Evolutionary conservation across 1,284 basidiomycete genomes (phyloP).

Genomic region (Thecaphora thlaspeos): DNA sequence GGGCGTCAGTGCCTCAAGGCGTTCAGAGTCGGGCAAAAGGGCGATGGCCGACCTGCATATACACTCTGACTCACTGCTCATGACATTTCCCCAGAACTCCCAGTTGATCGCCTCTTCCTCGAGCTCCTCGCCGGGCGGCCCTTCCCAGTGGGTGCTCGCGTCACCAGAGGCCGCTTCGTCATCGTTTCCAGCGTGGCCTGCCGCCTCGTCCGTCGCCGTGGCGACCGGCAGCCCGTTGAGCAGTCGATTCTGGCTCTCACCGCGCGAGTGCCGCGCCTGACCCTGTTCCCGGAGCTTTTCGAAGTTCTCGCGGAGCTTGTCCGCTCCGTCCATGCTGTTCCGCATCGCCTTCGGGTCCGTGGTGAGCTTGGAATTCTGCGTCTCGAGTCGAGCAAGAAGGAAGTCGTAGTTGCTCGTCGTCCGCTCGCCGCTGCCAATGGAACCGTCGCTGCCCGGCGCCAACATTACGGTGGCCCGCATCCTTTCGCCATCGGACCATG

Average conservation of each 20-base stretch:
- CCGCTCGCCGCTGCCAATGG: constrained; percentile 2
- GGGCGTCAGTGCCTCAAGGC: too few species aligned
- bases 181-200: background rate
- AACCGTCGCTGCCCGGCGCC: constrained; percentile 2
- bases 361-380: constrained; percentile 43
- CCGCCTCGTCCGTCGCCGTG: constrained; percentile 4
- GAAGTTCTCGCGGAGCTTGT: constrained; percentile 50
- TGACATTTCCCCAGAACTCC: constrained; percentile 96
- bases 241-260: constrained; percentile 16
- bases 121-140: constrained; percentile 22
- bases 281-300: constrained; percentile 42
- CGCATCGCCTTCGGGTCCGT: constrained; percentile 48
- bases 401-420: constrained; percentile 38
- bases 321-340: constrained; percentile 43
- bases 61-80: constrained; percentile 62
- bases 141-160: constrained; percentile 12
- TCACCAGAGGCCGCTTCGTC: constrained; percentile 3
- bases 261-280: constrained; percentile 10
- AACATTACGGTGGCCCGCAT: too few species aligned
- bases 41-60: too few species aligned
- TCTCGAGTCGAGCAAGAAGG: constrained; percentile 39
- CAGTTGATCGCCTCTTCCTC: constrained; percentile 57
- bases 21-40: too few species aligned
- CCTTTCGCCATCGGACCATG: background rate
- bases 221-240: constrained; percentile 6